Evolutionary conservation across 176 grass and related monocot species (phyloP), one percentile per base, ranked within the genome.

Genomic region (Avena eriantha): DNA sequence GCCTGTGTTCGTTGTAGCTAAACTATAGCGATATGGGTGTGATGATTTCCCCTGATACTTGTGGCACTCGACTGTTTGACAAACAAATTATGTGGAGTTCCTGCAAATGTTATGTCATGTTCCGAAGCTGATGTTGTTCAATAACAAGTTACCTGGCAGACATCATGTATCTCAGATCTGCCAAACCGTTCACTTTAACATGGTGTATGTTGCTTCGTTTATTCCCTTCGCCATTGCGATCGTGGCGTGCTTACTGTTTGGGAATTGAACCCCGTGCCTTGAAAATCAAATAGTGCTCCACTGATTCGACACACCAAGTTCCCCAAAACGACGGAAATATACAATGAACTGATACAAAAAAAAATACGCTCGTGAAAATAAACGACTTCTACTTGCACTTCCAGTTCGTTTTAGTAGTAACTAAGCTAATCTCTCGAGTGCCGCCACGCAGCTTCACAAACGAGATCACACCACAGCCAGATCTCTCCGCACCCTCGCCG

Each of bases 401-500:
- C 2, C 0, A 14, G 14, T 78, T 78, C 36, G 1, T 58, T 15
- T 59, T 4, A 29, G 29, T 4, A 29, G 29, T 29, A 31, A 15
- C 35, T 55, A 70, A 19, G 18, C 34, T 41, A 53, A 49, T 58
- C 22, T 80, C 31, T 73, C 43, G 12, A 48, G 61, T 79, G 79
- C 71, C 54, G 79, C 77, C 60, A 49, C 88, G 77, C 60, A 72
- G 56, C 60, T 63, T 8, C 34, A 34, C 0, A 75, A 68, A 18
- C 31, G 34, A 80, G 69, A 55, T 69, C 69, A 29, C 47, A 29
- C 23, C 72, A 60, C 69, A 22, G 10, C 85, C 82, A 88, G 86
- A 85, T 88, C 90, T 91, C 85, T 56, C 23, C 4, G 73, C 73
- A 12, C 8, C 16, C 9, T 50, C 63, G 58, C 81, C 59, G 86